phyloP scores from a whole-genome alignment of 2,329 filamentous ascomycete genomes.

The Colletotrichum melonis region DNA sequence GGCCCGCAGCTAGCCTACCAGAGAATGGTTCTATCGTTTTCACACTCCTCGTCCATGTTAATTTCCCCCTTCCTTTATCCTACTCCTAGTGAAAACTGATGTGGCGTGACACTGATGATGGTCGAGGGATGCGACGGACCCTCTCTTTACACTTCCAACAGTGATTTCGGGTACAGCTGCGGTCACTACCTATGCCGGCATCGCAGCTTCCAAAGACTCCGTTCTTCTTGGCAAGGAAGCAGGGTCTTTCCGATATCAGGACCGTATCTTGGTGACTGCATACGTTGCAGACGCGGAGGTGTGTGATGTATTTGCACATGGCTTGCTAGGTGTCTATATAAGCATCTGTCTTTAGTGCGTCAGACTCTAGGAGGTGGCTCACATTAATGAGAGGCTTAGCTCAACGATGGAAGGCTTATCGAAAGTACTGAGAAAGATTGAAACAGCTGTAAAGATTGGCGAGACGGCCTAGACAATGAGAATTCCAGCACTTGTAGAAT shows the following conservation, averaged over 20 bases:
- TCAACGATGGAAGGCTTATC: background rate
- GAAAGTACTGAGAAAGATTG: background rate
- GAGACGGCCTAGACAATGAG: background rate
- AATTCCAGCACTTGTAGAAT: background rate
- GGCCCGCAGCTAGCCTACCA: background rate
- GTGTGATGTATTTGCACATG: constrained; percentile 52
- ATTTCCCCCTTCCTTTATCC: background rate
- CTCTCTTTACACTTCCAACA: constrained; percentile 51
- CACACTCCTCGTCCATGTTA: background rate
- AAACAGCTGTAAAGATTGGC: background rate
- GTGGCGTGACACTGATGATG: constrained; percentile 13
- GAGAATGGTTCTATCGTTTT: background rate
- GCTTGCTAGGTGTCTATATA: background rate
- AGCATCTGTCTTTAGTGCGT: background rate
- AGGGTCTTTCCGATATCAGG: constrained; percentile 50
- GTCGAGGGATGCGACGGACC: constrained; percentile 19
- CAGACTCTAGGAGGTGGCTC: background rate
- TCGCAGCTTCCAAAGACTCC: constrained; percentile 51
- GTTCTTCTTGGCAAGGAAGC: constrained; percentile 42
- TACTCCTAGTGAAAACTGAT: constrained; percentile 12
- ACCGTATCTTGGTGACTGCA: constrained; percentile 49
- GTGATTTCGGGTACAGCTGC: constrained; percentile 43
- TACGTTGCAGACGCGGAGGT: constrained; percentile 48
- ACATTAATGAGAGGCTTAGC: background rate
- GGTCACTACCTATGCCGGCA: constrained; percentile 43